Evolutionary conservation across 2,329 filamentous ascomycete genomes (phyloP).

Genomic region (Mycosphaerella sp.): DNA sequence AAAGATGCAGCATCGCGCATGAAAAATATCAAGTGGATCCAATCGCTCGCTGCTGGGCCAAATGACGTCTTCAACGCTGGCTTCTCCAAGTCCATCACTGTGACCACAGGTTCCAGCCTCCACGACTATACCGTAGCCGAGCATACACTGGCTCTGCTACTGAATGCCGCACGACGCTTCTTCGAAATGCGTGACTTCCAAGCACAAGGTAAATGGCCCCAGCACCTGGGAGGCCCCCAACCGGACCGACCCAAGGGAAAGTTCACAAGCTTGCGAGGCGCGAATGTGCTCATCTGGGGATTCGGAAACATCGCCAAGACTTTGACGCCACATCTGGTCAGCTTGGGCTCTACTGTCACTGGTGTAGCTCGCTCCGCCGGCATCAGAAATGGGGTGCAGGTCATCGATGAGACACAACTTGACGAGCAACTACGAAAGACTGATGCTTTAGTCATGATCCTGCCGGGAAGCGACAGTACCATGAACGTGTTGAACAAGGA

Average conservation of each 20-base stretch:
- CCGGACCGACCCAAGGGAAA: conserved; percentile 51
- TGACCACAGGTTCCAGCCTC: conserved; percentile 58
- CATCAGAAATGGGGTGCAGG: conserved; percentile 54
- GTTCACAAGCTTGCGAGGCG: conserved; percentile 56
- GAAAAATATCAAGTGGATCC: conserved; percentile 58
- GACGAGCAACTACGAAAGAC: conserved; percentile 50
- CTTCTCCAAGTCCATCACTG: conserved; percentile 50
- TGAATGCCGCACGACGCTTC: conserved; percentile 52
- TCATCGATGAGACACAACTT: conserved; percentile 52
- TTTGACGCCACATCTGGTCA: conserved; percentile 50
- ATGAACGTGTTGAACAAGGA: conserved; percentile 51
- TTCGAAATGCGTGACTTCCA: conserved; percentile 60
- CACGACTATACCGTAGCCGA: conserved; percentile 62
- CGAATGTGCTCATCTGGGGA: conserved; percentile 57
- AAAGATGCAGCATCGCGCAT: conserved; percentile 51
- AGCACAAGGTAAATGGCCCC: conserved; percentile 52
- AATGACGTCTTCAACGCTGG: conserved; percentile 59
- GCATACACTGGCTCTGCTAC: conserved; percentile 55
- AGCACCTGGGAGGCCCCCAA: conserved; percentile 56
- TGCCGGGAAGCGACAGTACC: conserved; percentile 54
- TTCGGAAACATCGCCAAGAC: conserved; percentile 62
- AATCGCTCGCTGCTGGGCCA: conserved; percentile 59
- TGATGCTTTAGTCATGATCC: conserved; percentile 62
- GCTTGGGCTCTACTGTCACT: conserved; percentile 52
- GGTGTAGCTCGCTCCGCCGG: conserved; percentile 54